phyloP scores from a whole-genome alignment of 805 yeast species.

The Metschnikowia lochheadii region DNA sequence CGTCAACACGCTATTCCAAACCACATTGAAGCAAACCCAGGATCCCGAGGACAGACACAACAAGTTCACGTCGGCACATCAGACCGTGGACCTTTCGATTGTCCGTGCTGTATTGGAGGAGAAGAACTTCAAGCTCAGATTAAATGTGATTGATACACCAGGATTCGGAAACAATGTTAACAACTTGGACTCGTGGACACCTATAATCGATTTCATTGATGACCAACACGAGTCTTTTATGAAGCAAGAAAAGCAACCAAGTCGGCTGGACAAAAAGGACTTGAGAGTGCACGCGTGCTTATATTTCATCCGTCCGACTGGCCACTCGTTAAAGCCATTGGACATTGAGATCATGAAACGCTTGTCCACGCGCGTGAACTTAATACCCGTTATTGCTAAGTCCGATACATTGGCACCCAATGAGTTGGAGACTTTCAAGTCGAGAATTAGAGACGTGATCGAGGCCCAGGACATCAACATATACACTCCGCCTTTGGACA shows the following conservation, averaged over 20 bases:
- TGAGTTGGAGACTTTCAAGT: conserved; percentile 66
- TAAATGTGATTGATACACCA: conserved; percentile 87
- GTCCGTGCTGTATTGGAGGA: conserved; percentile 80
- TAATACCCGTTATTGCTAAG: conserved; percentile 86
- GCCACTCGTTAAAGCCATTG: conserved; percentile 79
- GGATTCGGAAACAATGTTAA: conserved; percentile 91
- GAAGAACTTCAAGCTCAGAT: conserved; percentile 69
- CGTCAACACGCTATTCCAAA: conserved; percentile 78
- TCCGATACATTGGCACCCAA: conserved; percentile 76
- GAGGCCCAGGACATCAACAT: conserved; percentile 80
- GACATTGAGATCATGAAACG: conserved; percentile 88
- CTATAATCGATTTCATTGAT: conserved; percentile 82
- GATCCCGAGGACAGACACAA: conserved; percentile 53
- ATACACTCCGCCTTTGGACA: conserved; percentile 78
- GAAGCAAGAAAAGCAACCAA: conserved; percentile 94
- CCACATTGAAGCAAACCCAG: conserved; percentile 58
- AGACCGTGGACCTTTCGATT: conserved; percentile 76
- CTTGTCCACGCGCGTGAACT: conserved; percentile 72
- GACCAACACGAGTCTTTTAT: conserved; percentile 84
- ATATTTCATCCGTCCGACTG: conserved; percentile 88
- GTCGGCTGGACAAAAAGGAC: conserved; percentile 62
- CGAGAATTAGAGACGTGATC: conserved; percentile 75
- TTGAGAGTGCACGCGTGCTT: conserved; percentile 87
- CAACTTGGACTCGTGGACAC: conserved; percentile 81
- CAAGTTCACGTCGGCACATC: conserved; percentile 49